Evolutionary conservation across 805 yeast species (phyloP).

Genomic region (Yamadazyma akitaensis): DNA sequence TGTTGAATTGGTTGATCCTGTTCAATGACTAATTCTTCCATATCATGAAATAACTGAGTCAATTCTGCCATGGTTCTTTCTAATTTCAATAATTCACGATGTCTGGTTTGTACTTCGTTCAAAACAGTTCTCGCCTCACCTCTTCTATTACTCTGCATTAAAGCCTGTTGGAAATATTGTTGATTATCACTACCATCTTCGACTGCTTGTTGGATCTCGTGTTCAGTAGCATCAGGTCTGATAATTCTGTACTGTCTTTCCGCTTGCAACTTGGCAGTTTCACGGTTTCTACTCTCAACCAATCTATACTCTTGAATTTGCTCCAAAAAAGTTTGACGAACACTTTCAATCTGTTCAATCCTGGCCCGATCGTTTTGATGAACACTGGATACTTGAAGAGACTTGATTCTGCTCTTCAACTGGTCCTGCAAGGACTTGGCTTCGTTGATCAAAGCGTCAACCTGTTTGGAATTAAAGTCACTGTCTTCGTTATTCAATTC

Average conservation of each 20-base stretch:
- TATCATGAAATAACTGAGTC: conserved; percentile 90
- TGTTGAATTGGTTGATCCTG: conserved; percentile 86
- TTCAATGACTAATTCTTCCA: conserved; percentile 94
- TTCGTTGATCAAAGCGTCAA: conserved; percentile 74
- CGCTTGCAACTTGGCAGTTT: conserved; percentile 81
- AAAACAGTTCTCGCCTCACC: conserved; percentile 95
- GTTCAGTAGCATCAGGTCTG: conserved; percentile 79
- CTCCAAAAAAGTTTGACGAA: conserved; percentile 79
- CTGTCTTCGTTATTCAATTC: conserved; percentile 41
- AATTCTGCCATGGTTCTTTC: conserved; percentile 95
- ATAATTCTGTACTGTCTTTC: conserved; percentile 90
- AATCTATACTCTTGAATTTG: conserved; percentile 83
- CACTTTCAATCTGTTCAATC: conserved; percentile 85
- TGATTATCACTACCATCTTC: conserved; percentile 74
- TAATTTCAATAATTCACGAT: conserved; percentile 88
- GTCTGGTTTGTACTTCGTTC: conserved; percentile 94
- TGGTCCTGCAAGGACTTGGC: conserved; percentile 73
- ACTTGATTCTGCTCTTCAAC: conserved; percentile 73
- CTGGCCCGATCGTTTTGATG: conserved; percentile 65
- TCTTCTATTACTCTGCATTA: conserved; percentile 79
- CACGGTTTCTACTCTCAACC: conserved; percentile 82
- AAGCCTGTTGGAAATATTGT: conserved; percentile 93
- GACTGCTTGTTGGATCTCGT: conserved; percentile 79
- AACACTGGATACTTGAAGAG: conserved; percentile 66
- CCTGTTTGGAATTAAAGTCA: conserved; percentile 64